Evolutionary conservation across 176 grass and related monocot genomes (phyloP), one percentile per base, ranked within the genome.

Genomic region (Cenchrus purpureus): DNA sequence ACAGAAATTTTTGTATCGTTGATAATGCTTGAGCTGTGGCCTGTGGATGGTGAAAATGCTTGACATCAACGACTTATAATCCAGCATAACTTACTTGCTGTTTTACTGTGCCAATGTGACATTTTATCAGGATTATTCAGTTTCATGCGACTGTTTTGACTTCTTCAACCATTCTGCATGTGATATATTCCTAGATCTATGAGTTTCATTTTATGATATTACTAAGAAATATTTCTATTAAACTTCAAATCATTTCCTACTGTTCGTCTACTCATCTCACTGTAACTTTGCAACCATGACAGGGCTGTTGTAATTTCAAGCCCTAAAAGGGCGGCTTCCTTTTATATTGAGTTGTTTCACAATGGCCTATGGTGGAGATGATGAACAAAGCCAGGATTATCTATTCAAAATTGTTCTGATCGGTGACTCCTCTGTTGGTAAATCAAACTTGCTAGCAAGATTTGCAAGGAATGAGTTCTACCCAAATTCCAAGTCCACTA

Each of bases 391-490:
- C 48, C 91, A 92, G 81, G 91, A 92, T 71, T 92, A 89, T 84
- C 80, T 92, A 63, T 92, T 92, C 71, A 92, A 92, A 80, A 89
- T 92, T 25, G 87, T 92, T 87, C 57, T 92, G 51, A 71, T 92
- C 59, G 91, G 91, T 20, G 91, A 92, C 42, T 92, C 91, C 17
- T 89, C 91, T 71, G 91, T 92, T 31, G 91, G 91, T 45, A 92
- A 92, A 87, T 92, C 91, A 78, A 92, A 92, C 89, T 89, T 92
- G 79, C 71, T 92, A 80, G 91, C 84, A 79, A 89, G 91, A 77
- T 92, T 89, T 53, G 91, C 87, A 44, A 68, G 87, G 63, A 89
- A 92, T 45, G 91, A 92, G 80, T 92, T 92, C 87, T 84, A 81
- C 22, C 87, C 91, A 45, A 92, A 92, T 52, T 92, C 91, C 4